A percentile compares a stretch with the other conserved stretches of the same genome.
Evolutionary conservation across 2,329 filamentous ascomycete genomes (phyloP).

Genomic region (Pezicula rhizophila): DNA sequence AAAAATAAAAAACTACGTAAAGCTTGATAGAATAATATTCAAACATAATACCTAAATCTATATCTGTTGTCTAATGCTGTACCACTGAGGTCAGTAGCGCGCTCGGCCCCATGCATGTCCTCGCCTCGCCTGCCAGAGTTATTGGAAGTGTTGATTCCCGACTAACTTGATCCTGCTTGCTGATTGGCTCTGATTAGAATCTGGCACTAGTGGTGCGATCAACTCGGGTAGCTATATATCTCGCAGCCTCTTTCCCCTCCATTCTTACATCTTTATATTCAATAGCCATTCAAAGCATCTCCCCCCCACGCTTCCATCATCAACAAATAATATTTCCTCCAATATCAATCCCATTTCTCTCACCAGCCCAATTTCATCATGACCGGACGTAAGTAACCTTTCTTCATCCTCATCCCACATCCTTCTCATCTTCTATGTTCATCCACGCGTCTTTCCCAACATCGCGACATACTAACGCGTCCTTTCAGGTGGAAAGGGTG

Average conservation of each 20-base stretch:
- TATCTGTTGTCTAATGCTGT: too few relatives aligned
- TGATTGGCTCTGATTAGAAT: conserved; percentile 1
- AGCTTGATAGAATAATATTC: too few relatives aligned
- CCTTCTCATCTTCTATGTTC: neutral
- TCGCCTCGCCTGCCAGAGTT: neutral
- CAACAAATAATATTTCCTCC: neutral
- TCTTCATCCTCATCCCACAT: neutral
- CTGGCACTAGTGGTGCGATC: neutral
- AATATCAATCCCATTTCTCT: conserved; percentile 7
- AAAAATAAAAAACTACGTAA: too few relatives aligned
- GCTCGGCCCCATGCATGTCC: too few relatives aligned
- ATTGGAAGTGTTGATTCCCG: neutral
- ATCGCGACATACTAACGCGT: conserved; percentile 14
- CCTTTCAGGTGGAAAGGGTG: conserved; percentile 76
- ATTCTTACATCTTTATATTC: conserved; percentile 12
- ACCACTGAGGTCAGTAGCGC: neutral
- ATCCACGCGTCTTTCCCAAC: too few relatives aligned
- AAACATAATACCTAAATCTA: too few relatives aligned
- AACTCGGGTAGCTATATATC: conserved; percentile 10
- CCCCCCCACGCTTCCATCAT: conserved; percentile 4
- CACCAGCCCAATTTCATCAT: conserved; percentile 37
- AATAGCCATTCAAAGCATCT: conserved; percentile 10
- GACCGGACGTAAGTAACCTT: conserved; percentile 52
- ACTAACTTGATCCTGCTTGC: neutral
- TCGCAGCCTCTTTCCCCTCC: conserved; percentile 15